Base-by-base conservation (phyloP, 305 asterid species). In the Petunia hybrid region DNA sequence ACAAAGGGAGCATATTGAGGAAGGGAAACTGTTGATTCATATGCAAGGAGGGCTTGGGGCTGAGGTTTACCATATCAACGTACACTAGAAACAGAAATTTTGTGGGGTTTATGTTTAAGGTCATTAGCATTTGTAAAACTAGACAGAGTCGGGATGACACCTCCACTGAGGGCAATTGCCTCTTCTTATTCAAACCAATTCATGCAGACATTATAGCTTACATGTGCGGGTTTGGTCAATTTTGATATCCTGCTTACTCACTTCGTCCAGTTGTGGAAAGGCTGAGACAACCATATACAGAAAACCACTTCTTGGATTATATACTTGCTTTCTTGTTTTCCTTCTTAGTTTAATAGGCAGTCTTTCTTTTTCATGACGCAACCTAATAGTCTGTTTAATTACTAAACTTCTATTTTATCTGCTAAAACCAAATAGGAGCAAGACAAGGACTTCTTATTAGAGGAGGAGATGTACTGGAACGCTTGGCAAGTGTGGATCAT, bases 391-490 rank as follows among this genome's bases (percentile, higher is more conserved):
- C 40, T 12, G 13, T 39, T 45, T 31, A 71, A 71, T 73, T 73
- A 55, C 62, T 71, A 36, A 51, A 41, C 36, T 51, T 35, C 45
- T 51, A 73, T 48, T 48, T 22, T 73, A 35, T 73, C 14, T 31
- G 38, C 66, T 56, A 36, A 60, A 71, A 64, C 73, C 71, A 81
- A 8, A 65, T 81, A 96, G 99, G 99, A 83, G 99, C 98, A 78
- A 94, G 94, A 85, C 92, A 94, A 78, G 98, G 99, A 56, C 97
- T 96, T 85, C 92, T 96, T 80, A 89, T 96, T 31, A 88, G 99
- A 87, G 99, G 99, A 85, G 99, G 98, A 82, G 98, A 94, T 87
- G 97, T 96, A 69, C 86, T 96, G 86, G 97, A 96, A 85, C 95
- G 99, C 78, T 85, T 96, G 92, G 94, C 98, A 22, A 91, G 92